Evolutionary conservation across 768 basidiomycete species (phyloP).

Genomic region (Pleurotus platypus): DNA sequence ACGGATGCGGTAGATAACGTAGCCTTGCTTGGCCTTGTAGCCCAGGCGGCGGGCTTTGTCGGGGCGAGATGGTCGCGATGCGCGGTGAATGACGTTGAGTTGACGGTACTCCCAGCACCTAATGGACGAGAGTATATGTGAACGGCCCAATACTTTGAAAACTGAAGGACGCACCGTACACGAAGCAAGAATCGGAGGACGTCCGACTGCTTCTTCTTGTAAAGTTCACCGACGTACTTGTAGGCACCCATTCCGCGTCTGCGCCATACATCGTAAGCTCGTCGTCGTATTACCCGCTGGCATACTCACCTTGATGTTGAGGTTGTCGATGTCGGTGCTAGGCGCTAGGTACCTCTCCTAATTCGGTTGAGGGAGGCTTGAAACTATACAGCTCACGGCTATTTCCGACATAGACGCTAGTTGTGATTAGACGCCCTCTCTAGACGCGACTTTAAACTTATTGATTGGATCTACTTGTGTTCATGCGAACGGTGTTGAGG

Average conservation of each 20-base stretch:
- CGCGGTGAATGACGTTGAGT: constrained; percentile 96
- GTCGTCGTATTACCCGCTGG: constrained; percentile 11
- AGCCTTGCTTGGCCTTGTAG: constrained; percentile 99
- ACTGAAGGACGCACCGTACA: constrained; percentile 63
- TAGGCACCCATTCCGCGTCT: constrained; percentile 83
- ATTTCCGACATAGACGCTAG: constrained; percentile 17
- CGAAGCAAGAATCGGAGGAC: constrained; percentile 97
- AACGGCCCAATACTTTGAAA: neutral
- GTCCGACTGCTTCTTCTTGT: constrained; percentile 98
- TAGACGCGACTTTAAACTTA: no score
- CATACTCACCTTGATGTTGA: constrained; percentile 36
- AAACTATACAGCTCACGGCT: constrained; percentile 38
- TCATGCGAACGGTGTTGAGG: no score
- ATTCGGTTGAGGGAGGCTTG: constrained; percentile 21
- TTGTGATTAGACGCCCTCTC: no score
- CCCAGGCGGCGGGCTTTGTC: constrained; percentile 99
- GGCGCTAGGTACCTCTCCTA: constrained; percentile 17
- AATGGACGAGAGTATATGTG: constrained; percentile 7
- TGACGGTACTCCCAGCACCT: constrained; percentile 99
- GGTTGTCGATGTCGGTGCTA: constrained; percentile 30
- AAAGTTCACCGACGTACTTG: constrained; percentile 95
- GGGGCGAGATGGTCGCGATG: constrained; percentile 95
- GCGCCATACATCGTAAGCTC: constrained; percentile 15
- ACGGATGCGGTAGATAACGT: constrained; percentile 95
- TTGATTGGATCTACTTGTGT: no score